phyloP scores from a whole-genome alignment of 768 basidiomycete species.

The Pulveroboletus sp. region DNA sequence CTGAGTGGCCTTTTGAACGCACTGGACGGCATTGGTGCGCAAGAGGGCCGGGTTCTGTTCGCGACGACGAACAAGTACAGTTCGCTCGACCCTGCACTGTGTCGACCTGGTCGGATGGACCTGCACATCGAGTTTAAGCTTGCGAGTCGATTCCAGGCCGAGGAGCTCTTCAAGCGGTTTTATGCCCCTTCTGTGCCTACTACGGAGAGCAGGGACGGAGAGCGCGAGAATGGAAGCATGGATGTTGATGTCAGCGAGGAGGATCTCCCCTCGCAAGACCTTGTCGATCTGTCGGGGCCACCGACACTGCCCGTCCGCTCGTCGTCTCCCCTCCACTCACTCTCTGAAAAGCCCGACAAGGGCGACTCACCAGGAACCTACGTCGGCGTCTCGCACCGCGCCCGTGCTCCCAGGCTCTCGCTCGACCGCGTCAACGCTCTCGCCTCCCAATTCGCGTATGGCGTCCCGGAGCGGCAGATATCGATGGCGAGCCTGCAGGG shows the following conservation, averaged over 20 bases:
- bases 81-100: conserved; percentile 67
- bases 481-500: conserved; percentile 47
- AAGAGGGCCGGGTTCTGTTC: conserved; percentile 78
- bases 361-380: not conserved
- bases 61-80: conserved; percentile 75
- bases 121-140: conserved; percentile 71
- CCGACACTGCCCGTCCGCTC: not conserved
- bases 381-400: conserved; percentile 25
- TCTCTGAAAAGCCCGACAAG: conserved; percentile 17
- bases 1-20: conserved; percentile 74
- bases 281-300: conserved; percentile 17
- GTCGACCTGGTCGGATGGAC: conserved; percentile 78
- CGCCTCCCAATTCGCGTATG: conserved; percentile 50
- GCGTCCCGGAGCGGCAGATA: conserved; percentile 43
- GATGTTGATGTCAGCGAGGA: not conserved
- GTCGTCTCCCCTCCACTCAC: not conserved
- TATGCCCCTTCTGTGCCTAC: conserved; percentile 42
- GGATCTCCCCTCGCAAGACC: not conserved
- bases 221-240: not conserved
- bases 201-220: not conserved
- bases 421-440: conserved; percentile 38
- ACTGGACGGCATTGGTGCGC: conserved; percentile 74
- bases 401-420: conserved; percentile 40
- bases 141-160: conserved; percentile 66
- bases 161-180: conserved; percentile 62